A percentile compares a stretch with the other conserved stretches of the same genome.
These are phyloP conservation scores for Ustilaginoidea virens DNA, from an alignment of 2,329 filamentous ascomycete genomes.

Conservation along the genomic window DNA sequence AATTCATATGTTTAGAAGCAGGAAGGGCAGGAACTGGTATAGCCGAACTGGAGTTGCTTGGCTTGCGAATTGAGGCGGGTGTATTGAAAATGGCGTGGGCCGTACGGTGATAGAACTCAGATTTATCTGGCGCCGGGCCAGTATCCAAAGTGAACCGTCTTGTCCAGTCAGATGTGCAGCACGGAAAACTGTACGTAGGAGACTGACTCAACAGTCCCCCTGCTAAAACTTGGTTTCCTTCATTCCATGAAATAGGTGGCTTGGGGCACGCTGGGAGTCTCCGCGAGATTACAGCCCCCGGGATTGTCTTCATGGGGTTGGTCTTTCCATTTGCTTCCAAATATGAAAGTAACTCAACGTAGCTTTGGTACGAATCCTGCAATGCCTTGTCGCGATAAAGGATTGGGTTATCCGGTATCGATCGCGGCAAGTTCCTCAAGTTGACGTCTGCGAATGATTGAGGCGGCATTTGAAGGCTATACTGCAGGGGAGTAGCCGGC, in stretches of 20 bases:
- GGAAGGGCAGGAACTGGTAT: constrained; percentile 4
- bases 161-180: background rate
- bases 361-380: constrained; percentile 55
- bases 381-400: constrained; percentile 53
- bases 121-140: background rate
- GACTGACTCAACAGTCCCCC: background rate
- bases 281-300: constrained; percentile 21
- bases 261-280: constrained; percentile 42
- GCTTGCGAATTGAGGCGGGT: background rate
- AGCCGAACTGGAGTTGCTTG: background rate
- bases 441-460: background rate
- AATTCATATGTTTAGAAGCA: constrained; percentile 1
- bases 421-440: background rate
- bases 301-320: constrained; percentile 21
- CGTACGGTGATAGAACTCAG: constrained; percentile 1
- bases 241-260: constrained; percentile 19
- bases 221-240: background rate
- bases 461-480: too few relatives aligned
- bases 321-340: constrained; percentile 44
- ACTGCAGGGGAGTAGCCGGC: too few relatives aligned
- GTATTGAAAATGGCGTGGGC: background rate
- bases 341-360: constrained; percentile 53
- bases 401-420: background rate
- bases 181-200: background rate
- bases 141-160: constrained; percentile 3